Conservation (phyloP, 2,329 filamentous ascomycete genomes). For the Proliferodiscus dingleyae region DNA sequence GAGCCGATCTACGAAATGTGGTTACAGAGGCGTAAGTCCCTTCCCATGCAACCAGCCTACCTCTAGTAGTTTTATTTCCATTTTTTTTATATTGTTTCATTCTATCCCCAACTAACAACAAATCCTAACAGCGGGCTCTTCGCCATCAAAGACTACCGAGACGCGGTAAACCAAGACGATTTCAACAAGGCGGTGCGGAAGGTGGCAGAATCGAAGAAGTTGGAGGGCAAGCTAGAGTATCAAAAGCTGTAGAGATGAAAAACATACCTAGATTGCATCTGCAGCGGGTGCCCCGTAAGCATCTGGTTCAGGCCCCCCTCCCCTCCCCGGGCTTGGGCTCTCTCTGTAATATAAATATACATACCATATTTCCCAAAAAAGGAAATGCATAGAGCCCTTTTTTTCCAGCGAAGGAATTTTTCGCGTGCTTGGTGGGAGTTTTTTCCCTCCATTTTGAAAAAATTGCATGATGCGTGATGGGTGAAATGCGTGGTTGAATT, state of each 20-base stretch:
- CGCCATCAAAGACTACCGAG: constrained; percentile 96
- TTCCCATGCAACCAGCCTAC: not conserved
- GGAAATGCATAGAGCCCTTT: not conserved
- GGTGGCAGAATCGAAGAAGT: constrained; percentile 94
- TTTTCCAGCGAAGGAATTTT: no score
- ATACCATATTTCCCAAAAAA: constrained; percentile 18
- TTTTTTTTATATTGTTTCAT: no score
- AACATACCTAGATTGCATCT: constrained; percentile 18
- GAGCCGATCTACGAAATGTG: constrained; percentile 94
- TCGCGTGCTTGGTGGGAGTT: no score
- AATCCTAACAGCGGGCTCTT: constrained; percentile 90
- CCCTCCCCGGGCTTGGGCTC: no score
- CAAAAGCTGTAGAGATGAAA: constrained; percentile 68
- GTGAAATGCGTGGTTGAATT: no score
- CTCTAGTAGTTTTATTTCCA: constrained; percentile 30
- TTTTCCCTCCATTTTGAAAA: no score
- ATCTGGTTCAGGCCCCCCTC: constrained; percentile 24
- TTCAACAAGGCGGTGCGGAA: constrained; percentile 99
- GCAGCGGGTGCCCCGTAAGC: constrained; percentile 25
- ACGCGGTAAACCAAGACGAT: constrained; percentile 95
- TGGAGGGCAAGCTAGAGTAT: constrained; percentile 97
- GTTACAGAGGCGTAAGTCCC: constrained; percentile 90
- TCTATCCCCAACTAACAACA: no score
- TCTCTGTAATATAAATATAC: no score
- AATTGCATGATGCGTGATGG: no score